phyloP scores from a whole-genome alignment of 805 yeast species.

The Ogataea glucozyma region DNA sequence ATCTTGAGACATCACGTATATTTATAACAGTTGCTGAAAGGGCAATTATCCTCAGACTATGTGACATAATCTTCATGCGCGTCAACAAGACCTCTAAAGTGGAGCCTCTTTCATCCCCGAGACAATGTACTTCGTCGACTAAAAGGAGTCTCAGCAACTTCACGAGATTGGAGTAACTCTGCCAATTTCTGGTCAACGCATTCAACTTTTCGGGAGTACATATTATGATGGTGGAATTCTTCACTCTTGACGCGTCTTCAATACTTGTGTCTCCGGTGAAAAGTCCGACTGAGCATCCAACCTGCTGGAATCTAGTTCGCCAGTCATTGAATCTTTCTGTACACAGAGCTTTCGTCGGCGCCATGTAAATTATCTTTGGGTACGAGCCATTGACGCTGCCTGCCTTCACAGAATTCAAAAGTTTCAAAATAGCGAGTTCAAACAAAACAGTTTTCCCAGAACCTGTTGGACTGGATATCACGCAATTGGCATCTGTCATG shows the following conservation, averaged over 20 bases:
- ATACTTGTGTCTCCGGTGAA: slow-evolving; percentile 56
- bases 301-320: slow-evolving; percentile 39
- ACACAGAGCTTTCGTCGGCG: slow-evolving; percentile 62
- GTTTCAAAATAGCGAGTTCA: slow-evolving; percentile 49
- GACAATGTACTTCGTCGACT: slow-evolving; percentile 49
- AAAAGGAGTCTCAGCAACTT: slow-evolving; percentile 46
- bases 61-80: slow-evolving; percentile 44
- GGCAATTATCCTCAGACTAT: slow-evolving; percentile 43
- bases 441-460: slow-evolving; percentile 59
- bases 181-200: slow-evolving; percentile 52
- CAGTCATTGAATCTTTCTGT: slow-evolving; percentile 50
- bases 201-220: slow-evolving; percentile 70
- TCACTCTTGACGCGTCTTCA: slow-evolving; percentile 37
- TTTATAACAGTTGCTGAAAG: slow-evolving; percentile 58
- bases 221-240: slow-evolving; percentile 51
- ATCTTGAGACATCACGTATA: slow-evolving; percentile 45
- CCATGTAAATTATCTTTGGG: slow-evolving; percentile 48
- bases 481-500: slow-evolving; percentile 40
- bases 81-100: slow-evolving; percentile 49
- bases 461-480: slow-evolving; percentile 58
- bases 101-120: slow-evolving; percentile 49
- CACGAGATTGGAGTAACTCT: slow-evolving; percentile 41
- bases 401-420: slow-evolving; percentile 25
- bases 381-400: slow-evolving; percentile 12
- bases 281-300: slow-evolving; percentile 47